A percentile compares a stretch with the other conserved stretches of the same genome.
Conservation (phyloP, 192 early-diverging fungal species). For the Bifiguratus adelaidae region DNA sequence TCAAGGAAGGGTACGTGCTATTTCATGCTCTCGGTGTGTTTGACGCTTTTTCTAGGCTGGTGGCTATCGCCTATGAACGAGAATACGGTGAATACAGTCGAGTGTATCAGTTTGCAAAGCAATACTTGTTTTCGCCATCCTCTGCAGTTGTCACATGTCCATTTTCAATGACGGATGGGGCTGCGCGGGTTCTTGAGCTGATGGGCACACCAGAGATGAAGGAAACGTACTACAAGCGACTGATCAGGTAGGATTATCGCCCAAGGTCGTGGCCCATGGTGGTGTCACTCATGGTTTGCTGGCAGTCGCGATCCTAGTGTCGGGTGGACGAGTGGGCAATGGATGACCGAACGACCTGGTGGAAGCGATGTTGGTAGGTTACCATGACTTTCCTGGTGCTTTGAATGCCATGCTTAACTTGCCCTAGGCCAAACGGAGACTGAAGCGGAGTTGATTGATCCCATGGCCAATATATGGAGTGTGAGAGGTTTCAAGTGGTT, state of each 20-base stretch:
- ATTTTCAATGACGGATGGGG: constrained; percentile 75
- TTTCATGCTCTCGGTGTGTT: neutral
- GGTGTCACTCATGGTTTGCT: too few species aligned
- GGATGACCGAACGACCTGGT: constrained; percentile 71
- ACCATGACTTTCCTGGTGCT: too few species aligned
- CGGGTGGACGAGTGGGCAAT: constrained; percentile 63
- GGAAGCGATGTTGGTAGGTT: constrained; percentile 47
- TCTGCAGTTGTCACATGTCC: constrained; percentile 52
- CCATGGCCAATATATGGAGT: constrained; percentile 17
- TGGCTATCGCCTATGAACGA: constrained; percentile 54
- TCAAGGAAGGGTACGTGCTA: constrained; percentile 30
- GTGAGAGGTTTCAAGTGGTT: constrained; percentile 69
- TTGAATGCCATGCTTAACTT: neutral
- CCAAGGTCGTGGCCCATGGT: too few species aligned
- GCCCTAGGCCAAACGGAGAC: constrained; percentile 45
- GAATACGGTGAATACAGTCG: constrained; percentile 35
- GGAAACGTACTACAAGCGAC: constrained; percentile 17
- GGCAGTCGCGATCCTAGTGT: constrained; percentile 43
- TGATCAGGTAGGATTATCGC: constrained; percentile 26
- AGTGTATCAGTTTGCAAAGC: constrained; percentile 56
- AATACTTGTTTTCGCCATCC: constrained; percentile 41
- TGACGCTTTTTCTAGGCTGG: constrained; percentile 19
- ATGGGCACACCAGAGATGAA: constrained; percentile 40
- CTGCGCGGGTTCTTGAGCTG: constrained; percentile 51
- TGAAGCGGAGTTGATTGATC: constrained; percentile 31